Evolutionary conservation across 768 basidiomycete genomes (phyloP), one percentile per base, ranked within the genome.

Genomic region (Rhizopogon roseolus): DNA sequence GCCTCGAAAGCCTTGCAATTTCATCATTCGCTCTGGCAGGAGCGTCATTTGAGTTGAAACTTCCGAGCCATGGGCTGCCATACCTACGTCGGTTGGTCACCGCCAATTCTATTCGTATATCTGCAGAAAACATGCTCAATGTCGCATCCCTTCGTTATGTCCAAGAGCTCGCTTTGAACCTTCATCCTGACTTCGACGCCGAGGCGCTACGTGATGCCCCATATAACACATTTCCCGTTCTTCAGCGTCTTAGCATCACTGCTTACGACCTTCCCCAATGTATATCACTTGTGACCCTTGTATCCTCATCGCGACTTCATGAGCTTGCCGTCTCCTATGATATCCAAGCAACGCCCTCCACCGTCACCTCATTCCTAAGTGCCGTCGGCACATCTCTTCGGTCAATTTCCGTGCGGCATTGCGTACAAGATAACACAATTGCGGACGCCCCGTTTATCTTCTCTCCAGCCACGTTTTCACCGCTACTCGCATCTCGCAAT

Each of bases 201-300:
- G 54, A 57, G 40, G 59, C 55, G 46, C 50, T 66, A 49, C 41
- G 32, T 13, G 9, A n/a, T 29, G 25, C 17, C 10, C 44, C 45
- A 57, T 13, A 55, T 50, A 17, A 56, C 3, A 22, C 34, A 3
- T 70, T 69, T 44, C 60, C 63, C 5, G 45, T 41, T 42, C 49
- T 69, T 34, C 65, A 42, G 39, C 54, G 46, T n/a, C 38, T 70
- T 45, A 69, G 61, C 34, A 51, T 69, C 45, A 29, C 48, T 42
- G 59, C 67, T 19, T 25, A 57, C 25, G 57, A 60, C 16, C 69
- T 71, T 13, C 57, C 61, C 2, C 66, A 66, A 50, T 70, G 69
- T 40, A 62, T 62, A 11, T 59, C 62, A 5, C 56, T 69, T 16
- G 3, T 68, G 3, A 57, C 62, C 32, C 53, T 64, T 40, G 50